phyloP scores from a whole-genome alignment of 768 basidiomycete genomes.

The Termitomyces sp. region DNA sequence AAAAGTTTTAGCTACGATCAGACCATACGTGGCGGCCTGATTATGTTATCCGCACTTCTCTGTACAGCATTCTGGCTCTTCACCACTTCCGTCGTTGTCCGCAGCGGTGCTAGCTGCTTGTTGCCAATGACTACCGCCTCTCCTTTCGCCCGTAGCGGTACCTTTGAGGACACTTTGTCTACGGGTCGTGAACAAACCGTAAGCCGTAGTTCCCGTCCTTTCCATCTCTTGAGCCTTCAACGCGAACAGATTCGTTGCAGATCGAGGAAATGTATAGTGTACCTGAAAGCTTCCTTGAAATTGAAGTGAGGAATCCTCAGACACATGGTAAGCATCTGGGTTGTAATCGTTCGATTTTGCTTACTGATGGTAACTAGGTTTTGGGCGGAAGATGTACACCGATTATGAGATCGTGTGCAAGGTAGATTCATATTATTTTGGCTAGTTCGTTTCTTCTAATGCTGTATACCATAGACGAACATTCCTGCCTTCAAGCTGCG shows the following conservation, averaged over 20 bases:
- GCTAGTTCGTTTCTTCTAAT: neutral
- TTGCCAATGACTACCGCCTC: slow-evolving; percentile 37
- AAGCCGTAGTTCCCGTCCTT: slow-evolving; percentile 17
- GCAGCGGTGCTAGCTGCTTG: neutral
- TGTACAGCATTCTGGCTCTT: neutral
- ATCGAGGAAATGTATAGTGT: slow-evolving; percentile 99
- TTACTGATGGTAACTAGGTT: slow-evolving; percentile 46
- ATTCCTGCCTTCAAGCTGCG: slow-evolving; percentile 98
- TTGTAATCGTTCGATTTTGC: neutral
- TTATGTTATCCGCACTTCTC: neutral
- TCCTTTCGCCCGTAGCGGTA: slow-evolving; percentile 57
- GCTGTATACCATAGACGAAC: slow-evolving; percentile 71
- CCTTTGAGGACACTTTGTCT: slow-evolving; percentile 49
- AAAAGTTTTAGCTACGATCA: too few species aligned
- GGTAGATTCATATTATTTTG: slow-evolving; percentile 36
- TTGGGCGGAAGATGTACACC: slow-evolving; percentile 98
- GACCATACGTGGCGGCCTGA: too few species aligned
- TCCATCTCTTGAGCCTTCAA: slow-evolving; percentile 18
- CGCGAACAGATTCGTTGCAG: slow-evolving; percentile 35
- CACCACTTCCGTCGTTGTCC: neutral
- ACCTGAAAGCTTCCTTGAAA: slow-evolving; percentile 95
- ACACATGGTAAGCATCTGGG: slow-evolving; percentile 67
- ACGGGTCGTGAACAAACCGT: slow-evolving; percentile 56
- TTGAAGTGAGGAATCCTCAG: slow-evolving; percentile 95
- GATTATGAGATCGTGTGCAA: slow-evolving; percentile 99